Evolutionary conservation across 495 filamentous ascomycete species (phyloP), one percentile per base, ranked within the genome.

Genomic region (Penicillium egyptiacum): DNA sequence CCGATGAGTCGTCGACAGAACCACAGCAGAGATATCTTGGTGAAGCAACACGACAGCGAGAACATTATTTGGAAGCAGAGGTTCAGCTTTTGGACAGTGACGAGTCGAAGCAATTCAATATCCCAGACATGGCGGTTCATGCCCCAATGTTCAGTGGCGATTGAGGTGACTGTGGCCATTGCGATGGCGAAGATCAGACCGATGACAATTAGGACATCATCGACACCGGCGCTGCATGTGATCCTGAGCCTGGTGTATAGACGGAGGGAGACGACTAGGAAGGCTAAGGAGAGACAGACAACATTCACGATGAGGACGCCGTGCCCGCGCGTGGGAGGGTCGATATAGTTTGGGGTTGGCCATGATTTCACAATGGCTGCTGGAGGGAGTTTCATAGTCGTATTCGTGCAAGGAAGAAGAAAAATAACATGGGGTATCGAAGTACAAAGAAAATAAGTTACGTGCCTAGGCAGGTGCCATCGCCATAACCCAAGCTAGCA

Each of bases 91-190:
- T 74, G 66, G 28, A 67, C 61, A 19, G 59, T 61, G 16, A 69
- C 60, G 12, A 77, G 52, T 66, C 70, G 66, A 2, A 63, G 30
- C 11, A 60, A 10, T 20, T 74, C 73, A 4, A 84, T 65, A 56
- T 85, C 81, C 76, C 79, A 84, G 33, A 79, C 60, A 65, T 86
- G 85, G 23, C 82, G 73, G 52, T 81, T 75, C 81, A 80, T 83
- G 25, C 79, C 79, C 55, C 76, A 81, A 1, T 67, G 31, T 39
- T 78, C 73, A 0, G 71, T 72, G 23, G 76, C 69, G 9, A 81
- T 23, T 0, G 73, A 77, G 5, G 74, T 70, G 11, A 77, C 59
- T 10, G 73, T 67, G 6, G 70, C 75, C 68, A 80, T 81, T 20
- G 70, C 76, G 30, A 79, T 73, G 19, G 56, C 48, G 42, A 64